A percentile compares a stretch with the other conserved stretches of the same genome.
These are phyloP conservation scores for Aspergillus sp. DNA, from an alignment of 2,329 filamentous ascomycete genomes.

Conservation along the genomic window DNA sequence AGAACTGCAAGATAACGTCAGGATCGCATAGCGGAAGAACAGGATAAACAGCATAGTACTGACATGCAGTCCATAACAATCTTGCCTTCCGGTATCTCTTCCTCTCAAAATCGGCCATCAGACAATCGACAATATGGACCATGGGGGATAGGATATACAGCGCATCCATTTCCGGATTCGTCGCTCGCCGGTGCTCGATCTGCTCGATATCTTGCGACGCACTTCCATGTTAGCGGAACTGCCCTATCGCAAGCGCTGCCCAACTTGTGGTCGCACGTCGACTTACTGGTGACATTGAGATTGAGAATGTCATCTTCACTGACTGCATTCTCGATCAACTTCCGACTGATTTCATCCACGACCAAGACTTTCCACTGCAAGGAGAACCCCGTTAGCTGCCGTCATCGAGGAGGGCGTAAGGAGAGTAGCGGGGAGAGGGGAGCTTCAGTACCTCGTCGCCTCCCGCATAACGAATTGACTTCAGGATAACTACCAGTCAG, in stretches of 20 bases:
- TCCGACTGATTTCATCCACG: conserved; percentile 73
- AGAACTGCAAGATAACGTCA: conserved; percentile 46
- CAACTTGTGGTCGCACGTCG: neutral
- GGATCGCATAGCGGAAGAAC: conserved; percentile 6
- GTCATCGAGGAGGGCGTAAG: conserved; percentile 14
- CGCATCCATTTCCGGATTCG: conserved; percentile 85
- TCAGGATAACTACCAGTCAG: conserved; percentile 55
- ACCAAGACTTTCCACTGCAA: conserved; percentile 92
- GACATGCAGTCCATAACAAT: conserved; percentile 74
- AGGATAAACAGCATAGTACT: conserved; percentile 18
- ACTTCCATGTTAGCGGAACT: conserved; percentile 7
- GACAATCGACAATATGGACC: conserved; percentile 81
- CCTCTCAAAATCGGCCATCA: conserved; percentile 85
- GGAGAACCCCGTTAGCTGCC: conserved; percentile 18
- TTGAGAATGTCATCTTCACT: conserved; percentile 97
- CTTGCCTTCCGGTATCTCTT: conserved; percentile 70
- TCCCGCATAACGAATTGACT: conserved; percentile 67
- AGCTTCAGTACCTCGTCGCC: conserved; percentile 58
- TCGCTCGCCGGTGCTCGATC: conserved; percentile 76
- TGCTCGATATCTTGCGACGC: conserved; percentile 69
- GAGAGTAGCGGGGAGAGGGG: conserved; percentile 11
- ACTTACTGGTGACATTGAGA: conserved; percentile 85
- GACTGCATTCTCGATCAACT: conserved; percentile 80
- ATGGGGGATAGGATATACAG: conserved; percentile 84
- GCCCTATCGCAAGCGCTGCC: neutral